Evolutionary conservation across 306 rosid genomes (phyloP), one percentile per base, ranked within the genome.

Genomic region (Albizia julibrissin): DNA sequence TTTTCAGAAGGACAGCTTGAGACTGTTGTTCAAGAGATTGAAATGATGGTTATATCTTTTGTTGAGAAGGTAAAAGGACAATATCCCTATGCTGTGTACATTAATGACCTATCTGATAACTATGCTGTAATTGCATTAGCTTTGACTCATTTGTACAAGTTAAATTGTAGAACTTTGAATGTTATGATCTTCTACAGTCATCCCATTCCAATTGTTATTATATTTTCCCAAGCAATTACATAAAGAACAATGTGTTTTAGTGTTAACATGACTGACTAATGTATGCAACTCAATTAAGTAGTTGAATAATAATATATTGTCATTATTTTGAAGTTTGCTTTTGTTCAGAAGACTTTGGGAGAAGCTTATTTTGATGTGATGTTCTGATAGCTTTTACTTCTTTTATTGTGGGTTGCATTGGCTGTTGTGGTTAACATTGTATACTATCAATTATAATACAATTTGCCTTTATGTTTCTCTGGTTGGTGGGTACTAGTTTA

Each of bases 1-100:
- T 86, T 68, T 86, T 52, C 88, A 95, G 99, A 95, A 89, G 99
- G 99, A 85, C 98, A 95, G 81, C 92, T 98, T 13, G 98, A 95
- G 81, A 93, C 85, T 87, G 85, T 95, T 82, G 99, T 91, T 84
- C 83, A 93, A 89, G 99, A 95, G 69, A 95, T 95, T 86, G 98
- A 95, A 90, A 49, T 8, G 83, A 93, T 95, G 98, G 98, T 95
- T 69, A 90, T 92, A 75, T 49, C 94, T 72, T 93, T 89, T 79
- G 93, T 95, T 79, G 98, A 92, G 69, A 95, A 93, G 98, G 99
- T 95, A 85, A 83, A 74, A 56, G 40, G 58, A 56, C 44, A 5
- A 22, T 75, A 59, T 59, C 39, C 33, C 34, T 31, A 39, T 73
- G 56, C 62, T 61, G 46, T 62, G 82, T 47, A 69, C 54, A 14